A percentile compares a stretch with the other conserved stretches of the same genome.
Evolutionary conservation across 2,329 filamentous ascomycete species (phyloP).

Genomic region (Aschersonia sp.): DNA sequence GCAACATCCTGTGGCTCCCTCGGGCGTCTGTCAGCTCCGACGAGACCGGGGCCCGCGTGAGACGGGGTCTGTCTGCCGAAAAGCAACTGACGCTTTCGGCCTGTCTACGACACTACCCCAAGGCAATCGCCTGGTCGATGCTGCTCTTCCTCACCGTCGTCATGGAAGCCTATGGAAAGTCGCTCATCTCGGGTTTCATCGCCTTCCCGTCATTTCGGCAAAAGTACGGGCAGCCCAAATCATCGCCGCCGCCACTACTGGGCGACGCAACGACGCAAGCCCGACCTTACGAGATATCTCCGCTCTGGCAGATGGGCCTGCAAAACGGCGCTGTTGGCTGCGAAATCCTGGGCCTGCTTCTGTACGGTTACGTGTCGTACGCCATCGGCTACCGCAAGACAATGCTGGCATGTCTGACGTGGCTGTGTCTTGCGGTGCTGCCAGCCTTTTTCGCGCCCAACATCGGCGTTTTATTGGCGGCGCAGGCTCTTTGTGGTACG

Average conservation of each 20-base stretch:
- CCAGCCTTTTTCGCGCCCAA: slow-evolving; percentile 21
- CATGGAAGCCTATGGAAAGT: slow-evolving; percentile 12
- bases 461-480: slow-evolving; percentile 16
- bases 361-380: slow-evolving; percentile 25
- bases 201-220: slow-evolving; percentile 9
- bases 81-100: slow-evolving; percentile 8
- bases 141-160: slow-evolving; percentile 11
- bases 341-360: slow-evolving; percentile 21
- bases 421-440: slow-evolving; percentile 22
- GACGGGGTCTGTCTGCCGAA: slow-evolving; percentile 6
- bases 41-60: not conserved
- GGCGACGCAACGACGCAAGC: slow-evolving; percentile 4
- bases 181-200: slow-evolving; percentile 9
- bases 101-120: slow-evolving; percentile 10
- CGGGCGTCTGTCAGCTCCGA: not conserved
- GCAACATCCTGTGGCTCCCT: not conserved
- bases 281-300: slow-evolving; percentile 19
- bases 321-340: slow-evolving; percentile 9
- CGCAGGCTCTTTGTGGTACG: slow-evolving; percentile 17
- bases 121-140: slow-evolving; percentile 11
- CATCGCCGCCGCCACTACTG: too few species aligned
- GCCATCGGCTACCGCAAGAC: slow-evolving; percentile 21
- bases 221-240: slow-evolving; percentile 11
- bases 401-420: slow-evolving; percentile 19
- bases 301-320: slow-evolving; percentile 10